Base-by-base conservation (phyloP, 148 eudicot genomes). In the Vaccinium darrowii region DNA sequence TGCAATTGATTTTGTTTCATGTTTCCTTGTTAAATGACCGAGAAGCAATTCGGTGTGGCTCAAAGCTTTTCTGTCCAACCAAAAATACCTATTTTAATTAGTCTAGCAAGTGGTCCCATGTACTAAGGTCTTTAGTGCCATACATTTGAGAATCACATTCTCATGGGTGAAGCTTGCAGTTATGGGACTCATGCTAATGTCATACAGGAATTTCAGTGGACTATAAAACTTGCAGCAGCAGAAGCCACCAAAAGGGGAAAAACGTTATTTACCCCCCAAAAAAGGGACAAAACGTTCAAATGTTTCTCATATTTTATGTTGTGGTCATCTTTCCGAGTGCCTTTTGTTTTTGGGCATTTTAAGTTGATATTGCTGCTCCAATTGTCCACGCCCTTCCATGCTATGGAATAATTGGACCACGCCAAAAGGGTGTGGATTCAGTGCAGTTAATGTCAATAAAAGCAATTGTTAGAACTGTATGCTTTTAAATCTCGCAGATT, bases 401-500 rank as follows among this genome's bases (percentile, higher is more conserved):
- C 71, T 62, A 62, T 23, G 67, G 25, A 62, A 62, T 19, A 62
- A 58, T 58, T 58, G 9, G 0, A 21, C 3, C 67, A 62, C 1
- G 4, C 12, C 1, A 8, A 21, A 62, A 21, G 12, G 10, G 2
- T 23, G 67, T n/a, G 25, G 67, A 62, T 62, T 8, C 25, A 8
- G 11, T 25, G 14, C 33, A 65, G 72, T 62, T 62, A 8, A 65
- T 67, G 73, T 36, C 73, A 67, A 11, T 67, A 67, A 9, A 67
- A 10, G 23, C 23, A 67, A 9, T 63, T 63, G 69, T 10, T 65
- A 65, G 8, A 65, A 11, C 4, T 69, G 39, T 27, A 27, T 69
- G 16, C 74, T 69, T 1, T 69, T 12, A 69, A 36, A 10, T 69
- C 74, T 69, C 74, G 27, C 36, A 84, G 86, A 84, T 84, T 63